These are phyloP conservation scores for Aspergillus thermomutatus DNA, from an alignment of 2,329 filamentous ascomycete species.

Conservation along the genomic window DNA sequence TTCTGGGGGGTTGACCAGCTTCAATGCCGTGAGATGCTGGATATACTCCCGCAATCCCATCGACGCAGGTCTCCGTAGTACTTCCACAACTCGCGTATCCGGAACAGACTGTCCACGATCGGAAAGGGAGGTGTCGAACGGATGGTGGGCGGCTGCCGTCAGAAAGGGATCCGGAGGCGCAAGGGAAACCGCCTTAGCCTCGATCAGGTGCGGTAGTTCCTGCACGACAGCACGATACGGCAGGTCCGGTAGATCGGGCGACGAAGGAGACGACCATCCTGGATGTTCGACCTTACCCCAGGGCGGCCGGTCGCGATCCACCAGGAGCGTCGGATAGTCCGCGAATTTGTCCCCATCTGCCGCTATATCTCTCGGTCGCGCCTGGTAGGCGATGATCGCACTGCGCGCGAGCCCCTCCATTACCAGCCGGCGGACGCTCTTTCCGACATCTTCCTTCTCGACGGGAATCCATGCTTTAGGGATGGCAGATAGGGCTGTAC, in stretches of 20 bases:
- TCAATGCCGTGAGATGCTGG: constrained; percentile 63
- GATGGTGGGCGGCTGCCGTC: constrained; percentile 30
- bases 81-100: constrained; percentile 64
- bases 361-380: constrained; percentile 61
- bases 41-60: constrained; percentile 82
- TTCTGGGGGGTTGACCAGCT: constrained; percentile 56
- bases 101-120: constrained; percentile 45
- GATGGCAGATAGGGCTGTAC: constrained; percentile 73
- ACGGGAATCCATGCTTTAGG: constrained; percentile 84
- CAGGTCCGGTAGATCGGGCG: constrained; percentile 71
- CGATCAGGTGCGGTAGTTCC: constrained; percentile 84
- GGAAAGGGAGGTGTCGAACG: constrained; percentile 28
- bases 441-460: constrained; percentile 77
- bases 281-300: constrained; percentile 86
- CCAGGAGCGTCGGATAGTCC: constrained; percentile 28
- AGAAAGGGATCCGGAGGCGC: constrained; percentile 58
- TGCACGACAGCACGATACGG: constrained; percentile 77
- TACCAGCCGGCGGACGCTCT: constrained; percentile 72
- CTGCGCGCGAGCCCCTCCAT: constrained; percentile 69
- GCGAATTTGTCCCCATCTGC: constrained; percentile 35
- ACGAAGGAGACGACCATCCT: constrained; percentile 82
- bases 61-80: constrained; percentile 66
- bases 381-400: constrained; percentile 75
- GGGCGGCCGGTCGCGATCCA: constrained; percentile 48
- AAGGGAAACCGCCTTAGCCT: constrained; percentile 87